phyloP scores from a whole-genome alignment of 306 rosid genomes.

The Cicer bijugum region DNA sequence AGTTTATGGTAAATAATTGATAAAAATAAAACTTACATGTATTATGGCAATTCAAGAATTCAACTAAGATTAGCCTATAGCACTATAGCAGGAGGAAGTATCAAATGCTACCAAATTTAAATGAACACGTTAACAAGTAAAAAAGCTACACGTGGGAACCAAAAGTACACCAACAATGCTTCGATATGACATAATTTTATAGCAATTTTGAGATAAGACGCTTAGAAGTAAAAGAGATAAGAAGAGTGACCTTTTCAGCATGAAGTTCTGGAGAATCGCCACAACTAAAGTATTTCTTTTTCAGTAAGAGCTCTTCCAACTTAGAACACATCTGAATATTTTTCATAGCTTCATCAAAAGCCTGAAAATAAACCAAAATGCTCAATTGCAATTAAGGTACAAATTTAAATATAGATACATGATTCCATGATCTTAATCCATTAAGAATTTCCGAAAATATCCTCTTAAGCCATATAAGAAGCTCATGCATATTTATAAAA shows the following conservation, averaged over 20 bases:
- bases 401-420: neutral
- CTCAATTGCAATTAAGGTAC: neutral
- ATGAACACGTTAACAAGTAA: neutral
- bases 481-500: neutral
- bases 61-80: slow-evolving; percentile 15
- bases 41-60: slow-evolving; percentile 23
- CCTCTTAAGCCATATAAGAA: slow-evolving; percentile 14
- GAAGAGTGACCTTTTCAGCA: slow-evolving; percentile 72
- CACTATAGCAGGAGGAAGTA: neutral
- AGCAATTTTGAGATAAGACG: slow-evolving; percentile 4
- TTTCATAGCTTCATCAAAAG: slow-evolving; percentile 57
- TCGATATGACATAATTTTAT: neutral
- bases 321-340: slow-evolving; percentile 61
- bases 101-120: neutral
- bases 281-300: slow-evolving; percentile 64
- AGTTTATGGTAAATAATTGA: neutral
- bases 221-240: slow-evolving; percentile 33
- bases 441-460: slow-evolving; percentile 12
- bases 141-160: neutral
- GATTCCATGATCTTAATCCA: slow-evolving; percentile 26
- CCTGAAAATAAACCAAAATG: slow-evolving; percentile 57
- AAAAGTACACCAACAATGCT: slow-evolving; percentile 6
- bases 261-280: slow-evolving; percentile 72
- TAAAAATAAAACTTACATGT: neutral
- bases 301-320: slow-evolving; percentile 74